Evolutionary conservation across 257 asterid genomes (phyloP).

Genomic region (Agastache rugosa): DNA sequence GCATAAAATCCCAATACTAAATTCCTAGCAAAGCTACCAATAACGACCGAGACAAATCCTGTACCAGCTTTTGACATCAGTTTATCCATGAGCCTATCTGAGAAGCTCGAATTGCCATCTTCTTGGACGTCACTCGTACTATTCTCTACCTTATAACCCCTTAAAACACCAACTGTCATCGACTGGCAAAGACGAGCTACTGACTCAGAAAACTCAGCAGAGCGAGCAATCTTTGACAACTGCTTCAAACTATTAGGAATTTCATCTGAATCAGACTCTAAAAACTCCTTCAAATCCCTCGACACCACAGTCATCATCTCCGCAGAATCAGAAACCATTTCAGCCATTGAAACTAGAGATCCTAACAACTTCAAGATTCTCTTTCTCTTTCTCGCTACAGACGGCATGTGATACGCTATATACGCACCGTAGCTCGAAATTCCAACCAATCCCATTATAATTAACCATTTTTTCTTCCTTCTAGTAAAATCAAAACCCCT

Average conservation of each 20-base stretch:
- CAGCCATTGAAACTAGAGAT: conserved; percentile 72
- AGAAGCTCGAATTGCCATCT: conserved; percentile 43
- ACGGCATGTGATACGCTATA: conserved; percentile 69
- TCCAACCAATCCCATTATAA: conserved; percentile 70
- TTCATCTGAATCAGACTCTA: conserved; percentile 79
- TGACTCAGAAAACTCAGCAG: conserved; percentile 65
- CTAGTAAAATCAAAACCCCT: conserved; percentile 56
- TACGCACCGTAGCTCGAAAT: conserved; percentile 81
- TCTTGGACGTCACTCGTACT: conserved; percentile 48
- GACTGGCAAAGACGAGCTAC: conserved; percentile 61
- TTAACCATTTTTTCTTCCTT: conserved; percentile 79
- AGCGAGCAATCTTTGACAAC: conserved; percentile 72
- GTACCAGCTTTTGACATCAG: conserved; percentile 82
- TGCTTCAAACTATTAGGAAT: conserved; percentile 91
- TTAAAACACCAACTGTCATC: conserved; percentile 67
- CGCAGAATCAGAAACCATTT: conserved; percentile 77
- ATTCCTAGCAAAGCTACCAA: conserved; percentile 89
- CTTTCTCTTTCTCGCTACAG: conserved; percentile 67
- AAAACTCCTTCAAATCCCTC: conserved; percentile 86
- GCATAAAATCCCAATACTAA: conserved; percentile 77
- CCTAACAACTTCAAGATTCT: conserved; percentile 60
- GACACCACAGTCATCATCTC: conserved; percentile 69
- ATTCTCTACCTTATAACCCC: conserved; percentile 60
- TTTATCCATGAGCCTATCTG: conserved; percentile 72
- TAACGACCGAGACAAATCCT: conserved; percentile 78